These are phyloP conservation scores for Boletus mariae DNA, from an alignment of 1,284 basidiomycete genomes.

Conservation along the genomic window DNA sequence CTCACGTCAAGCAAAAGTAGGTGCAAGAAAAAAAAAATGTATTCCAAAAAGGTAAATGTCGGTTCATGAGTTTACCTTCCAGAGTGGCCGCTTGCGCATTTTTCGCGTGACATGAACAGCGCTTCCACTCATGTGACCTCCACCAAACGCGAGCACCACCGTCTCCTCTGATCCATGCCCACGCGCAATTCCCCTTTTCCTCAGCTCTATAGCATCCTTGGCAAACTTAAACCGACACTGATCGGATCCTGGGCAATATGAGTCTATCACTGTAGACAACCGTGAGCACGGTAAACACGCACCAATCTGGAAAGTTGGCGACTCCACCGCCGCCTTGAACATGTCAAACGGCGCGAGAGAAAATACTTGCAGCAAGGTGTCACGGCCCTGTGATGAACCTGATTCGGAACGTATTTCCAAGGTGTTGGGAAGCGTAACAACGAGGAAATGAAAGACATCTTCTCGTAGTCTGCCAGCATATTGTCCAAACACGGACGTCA, in stretches of 20 bases:
- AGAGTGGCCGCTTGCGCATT: conserved; percentile 75
- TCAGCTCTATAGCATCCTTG: conserved; percentile 78
- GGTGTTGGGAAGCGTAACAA: conserved; percentile 64
- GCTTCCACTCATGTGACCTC: conserved; percentile 62
- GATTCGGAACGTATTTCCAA: conserved; percentile 47
- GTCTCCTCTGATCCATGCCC: conserved; percentile 71
- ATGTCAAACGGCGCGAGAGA: conserved; percentile 77
- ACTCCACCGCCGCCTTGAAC: conserved; percentile 77
- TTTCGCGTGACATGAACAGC: conserved; percentile 84
- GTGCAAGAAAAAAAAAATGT: conserved; percentile 25
- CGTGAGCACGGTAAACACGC: conserved; percentile 28
- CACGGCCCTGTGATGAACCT: conserved; percentile 47
- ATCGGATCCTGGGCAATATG: conserved; percentile 56
- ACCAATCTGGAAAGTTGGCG: conserved; percentile 75
- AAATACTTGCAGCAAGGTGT: conserved; percentile 66
- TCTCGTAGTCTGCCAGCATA: conserved; percentile 67
- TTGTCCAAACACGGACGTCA: conserved; percentile 62
- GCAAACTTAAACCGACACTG: conserved; percentile 87
- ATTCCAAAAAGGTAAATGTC: conserved; percentile 14
- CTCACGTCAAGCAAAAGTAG: conserved; percentile 17
- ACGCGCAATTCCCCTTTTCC: conserved; percentile 65
- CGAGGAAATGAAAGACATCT: conserved; percentile 74
- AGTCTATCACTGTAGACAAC: conserved; percentile 8
- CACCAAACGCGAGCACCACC: conserved; percentile 82
- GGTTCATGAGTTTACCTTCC: conserved; percentile 73